Conservation (phyloP, 495 filamentous ascomycete species). For the Amorphotheca resinae region DNA sequence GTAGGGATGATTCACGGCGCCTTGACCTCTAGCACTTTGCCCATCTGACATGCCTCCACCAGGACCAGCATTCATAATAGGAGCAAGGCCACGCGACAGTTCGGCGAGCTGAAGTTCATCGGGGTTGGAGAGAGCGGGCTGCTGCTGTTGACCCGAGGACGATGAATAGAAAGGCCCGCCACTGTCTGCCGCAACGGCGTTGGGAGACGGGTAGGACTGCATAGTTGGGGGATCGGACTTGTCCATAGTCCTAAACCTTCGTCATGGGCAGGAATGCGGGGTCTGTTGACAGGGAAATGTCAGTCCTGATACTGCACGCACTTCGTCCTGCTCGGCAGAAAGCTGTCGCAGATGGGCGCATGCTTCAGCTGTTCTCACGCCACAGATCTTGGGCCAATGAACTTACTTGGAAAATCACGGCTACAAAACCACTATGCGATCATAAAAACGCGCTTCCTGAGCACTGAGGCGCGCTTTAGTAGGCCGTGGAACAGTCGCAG, state of each 20-base stretch:
- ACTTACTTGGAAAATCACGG: conserved; percentile 7
- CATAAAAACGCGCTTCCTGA: not conserved
- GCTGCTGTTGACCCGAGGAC: conserved; percentile 8
- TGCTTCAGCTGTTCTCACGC: conserved; percentile 3
- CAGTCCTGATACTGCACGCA: conserved; percentile 12
- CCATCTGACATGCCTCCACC: conserved; percentile 6
- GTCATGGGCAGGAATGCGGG: conserved; percentile 15
- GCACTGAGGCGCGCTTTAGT: not conserved
- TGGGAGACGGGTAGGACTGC: conserved; percentile 17
- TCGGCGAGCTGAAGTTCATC: conserved; percentile 41
- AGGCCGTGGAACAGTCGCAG: not conserved
- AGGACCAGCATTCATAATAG: conserved; percentile 11
- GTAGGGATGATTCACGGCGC: conserved; percentile 19
- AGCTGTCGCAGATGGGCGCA: conserved; percentile 8
- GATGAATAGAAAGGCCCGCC: conserved; percentile 17
- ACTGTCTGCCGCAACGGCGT: conserved; percentile 7
- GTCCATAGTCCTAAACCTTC: not conserved
- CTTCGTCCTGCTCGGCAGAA: conserved; percentile 10
- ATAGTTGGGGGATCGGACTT: conserved; percentile 10
- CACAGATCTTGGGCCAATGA: conserved; percentile 13
- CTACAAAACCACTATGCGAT: conserved; percentile 1
- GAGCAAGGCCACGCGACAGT: conserved; percentile 29
- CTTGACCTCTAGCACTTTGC: conserved; percentile 8
- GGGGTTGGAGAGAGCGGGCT: conserved; percentile 24
- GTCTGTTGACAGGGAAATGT: conserved; percentile 7